A percentile compares a stretch with the other conserved stretches of the same genome.
These are phyloP conservation scores for Monilinia fructicola DNA, from an alignment of 2,329 filamentous ascomycete species.

Conservation along the genomic window DNA sequence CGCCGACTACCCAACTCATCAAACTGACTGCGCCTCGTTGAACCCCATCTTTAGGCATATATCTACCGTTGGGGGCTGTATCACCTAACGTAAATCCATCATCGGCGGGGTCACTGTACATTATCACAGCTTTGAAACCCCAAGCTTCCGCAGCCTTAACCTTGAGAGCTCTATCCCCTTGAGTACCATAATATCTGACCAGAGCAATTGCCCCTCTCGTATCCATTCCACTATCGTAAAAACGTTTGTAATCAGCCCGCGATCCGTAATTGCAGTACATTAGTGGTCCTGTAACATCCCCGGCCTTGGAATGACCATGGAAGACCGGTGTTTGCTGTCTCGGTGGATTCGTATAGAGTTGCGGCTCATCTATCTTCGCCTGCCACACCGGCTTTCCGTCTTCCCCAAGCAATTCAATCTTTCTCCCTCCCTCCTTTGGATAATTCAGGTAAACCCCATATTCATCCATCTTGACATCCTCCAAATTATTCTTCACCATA, in stretches of 20 bases:
- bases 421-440: conserved; percentile 71
- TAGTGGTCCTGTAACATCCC: conserved; percentile 80
- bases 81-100: conserved; percentile 76
- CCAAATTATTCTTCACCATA: conserved; percentile 71
- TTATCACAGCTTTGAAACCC: conserved; percentile 82
- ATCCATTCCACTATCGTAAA: conserved; percentile 70
- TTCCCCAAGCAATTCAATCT: conserved; percentile 74
- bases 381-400: conserved; percentile 69
- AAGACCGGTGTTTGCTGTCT: conserved; percentile 75
- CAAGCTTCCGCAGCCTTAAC: conserved; percentile 86
- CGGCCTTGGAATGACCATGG: conserved; percentile 84
- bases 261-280: conserved; percentile 94
- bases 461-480: conserved; percentile 72
- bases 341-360: conserved; percentile 60
- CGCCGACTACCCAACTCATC: conserved; percentile 80
- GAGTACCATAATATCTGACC: conserved; percentile 75
- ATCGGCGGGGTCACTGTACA: conserved; percentile 87
- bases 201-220: conserved; percentile 79
- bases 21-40: conserved; percentile 80
- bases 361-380: conserved; percentile 79
- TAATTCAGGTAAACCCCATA: conserved; percentile 94
- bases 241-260: conserved; percentile 72
- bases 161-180: conserved; percentile 74
- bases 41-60: conserved; percentile 77
- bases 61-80: conserved; percentile 73